Evolutionary conservation across 1,139 yeast species (phyloP).

Genomic region (Taphrina deformans): DNA sequence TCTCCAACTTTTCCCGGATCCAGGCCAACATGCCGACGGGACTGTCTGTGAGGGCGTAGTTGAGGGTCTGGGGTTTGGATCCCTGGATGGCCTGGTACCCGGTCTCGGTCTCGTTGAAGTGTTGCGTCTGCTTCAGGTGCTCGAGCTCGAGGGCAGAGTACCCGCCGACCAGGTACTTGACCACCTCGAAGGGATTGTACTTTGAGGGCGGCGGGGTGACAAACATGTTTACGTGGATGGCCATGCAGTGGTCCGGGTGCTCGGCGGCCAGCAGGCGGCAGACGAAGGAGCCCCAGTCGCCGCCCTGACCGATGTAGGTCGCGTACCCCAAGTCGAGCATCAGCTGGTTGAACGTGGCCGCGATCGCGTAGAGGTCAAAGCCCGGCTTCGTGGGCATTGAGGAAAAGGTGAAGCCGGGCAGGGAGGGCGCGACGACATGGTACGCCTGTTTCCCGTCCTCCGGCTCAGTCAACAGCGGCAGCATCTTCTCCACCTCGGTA

Average conservation of each 20-base stretch:
- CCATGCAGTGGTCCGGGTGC: conserved; percentile 22
- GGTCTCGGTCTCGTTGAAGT: conserved; percentile 9
- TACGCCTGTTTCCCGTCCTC: conserved; percentile 23
- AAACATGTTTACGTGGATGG: conserved; percentile 33
- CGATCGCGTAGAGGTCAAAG: conserved; percentile 25
- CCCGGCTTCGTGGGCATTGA: conserved; percentile 21
- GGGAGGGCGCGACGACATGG: conserved; percentile 33
- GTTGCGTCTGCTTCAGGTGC: conserved; percentile 3
- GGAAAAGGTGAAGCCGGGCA: conserved; percentile 33
- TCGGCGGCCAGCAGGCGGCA: conserved; percentile 18
- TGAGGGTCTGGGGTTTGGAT: conserved; percentile 32
- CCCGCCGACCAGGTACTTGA: conserved; percentile 24
- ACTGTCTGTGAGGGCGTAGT: conserved; percentile 23
- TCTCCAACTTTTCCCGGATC: conserved; percentile 28
- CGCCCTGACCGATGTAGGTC: conserved; percentile 30
- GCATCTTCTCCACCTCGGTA: conserved; percentile 31
- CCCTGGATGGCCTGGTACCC: conserved; percentile 33
- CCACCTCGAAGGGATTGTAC: conserved; percentile 23
- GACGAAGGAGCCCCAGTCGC: conserved; percentile 32
- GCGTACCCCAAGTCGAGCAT: conserved; percentile 31
- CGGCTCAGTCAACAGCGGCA: conserved; percentile 30
- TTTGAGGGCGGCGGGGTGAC: conserved; percentile 27
- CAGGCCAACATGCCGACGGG: conserved; percentile 35
- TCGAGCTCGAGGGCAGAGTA: conserved; percentile 9
- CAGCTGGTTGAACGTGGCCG: conserved; percentile 25